phyloP scores from a whole-genome alignment of 2,329 filamentous ascomycete species.

The Clonostachys chloroleuca region DNA sequence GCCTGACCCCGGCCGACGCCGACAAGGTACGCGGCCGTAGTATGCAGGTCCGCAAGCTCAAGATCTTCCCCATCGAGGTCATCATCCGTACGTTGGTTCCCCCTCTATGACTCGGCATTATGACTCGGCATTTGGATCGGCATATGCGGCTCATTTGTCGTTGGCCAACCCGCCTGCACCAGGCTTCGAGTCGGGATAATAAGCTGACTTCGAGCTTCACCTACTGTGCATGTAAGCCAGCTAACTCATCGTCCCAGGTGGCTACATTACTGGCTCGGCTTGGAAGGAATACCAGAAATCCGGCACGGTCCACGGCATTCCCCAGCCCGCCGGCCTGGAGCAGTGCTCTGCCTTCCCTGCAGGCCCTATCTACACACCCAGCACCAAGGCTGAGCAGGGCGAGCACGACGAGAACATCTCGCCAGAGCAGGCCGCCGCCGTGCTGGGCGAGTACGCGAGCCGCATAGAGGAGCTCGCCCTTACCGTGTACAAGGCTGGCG shows the following conservation, averaged over 20 bases:
- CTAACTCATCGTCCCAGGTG: slow-evolving; percentile 19
- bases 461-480: slow-evolving; percentile 22
- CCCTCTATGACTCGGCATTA: too few species aligned
- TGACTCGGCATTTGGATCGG: too few species aligned
- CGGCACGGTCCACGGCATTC: slow-evolving; percentile 77
- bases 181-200: not conserved
- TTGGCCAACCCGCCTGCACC: too few species aligned
- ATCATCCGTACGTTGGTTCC: slow-evolving; percentile 3
- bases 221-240: too few species aligned
- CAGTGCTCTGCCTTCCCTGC: slow-evolving; percentile 66
- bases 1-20: slow-evolving; percentile 36
- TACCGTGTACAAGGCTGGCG: slow-evolving; percentile 35
- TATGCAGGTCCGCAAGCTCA: slow-evolving; percentile 73
- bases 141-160: too few species aligned
- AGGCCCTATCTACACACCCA: slow-evolving; percentile 68
- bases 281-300: slow-evolving; percentile 70
- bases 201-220: slow-evolving; percentile 51
- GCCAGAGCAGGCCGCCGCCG: slow-evolving; percentile 54
- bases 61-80: slow-evolving; percentile 57
- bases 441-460: slow-evolving; percentile 22
- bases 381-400: slow-evolving; percentile 78
- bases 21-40: slow-evolving; percentile 56
- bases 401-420: slow-evolving; percentile 83
- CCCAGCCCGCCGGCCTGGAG: slow-evolving; percentile 61
- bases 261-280: slow-evolving; percentile 82